Evolutionary conservation across 1,284 basidiomycete genomes (phyloP).

Genomic region (Psilocybe mexicana): DNA sequence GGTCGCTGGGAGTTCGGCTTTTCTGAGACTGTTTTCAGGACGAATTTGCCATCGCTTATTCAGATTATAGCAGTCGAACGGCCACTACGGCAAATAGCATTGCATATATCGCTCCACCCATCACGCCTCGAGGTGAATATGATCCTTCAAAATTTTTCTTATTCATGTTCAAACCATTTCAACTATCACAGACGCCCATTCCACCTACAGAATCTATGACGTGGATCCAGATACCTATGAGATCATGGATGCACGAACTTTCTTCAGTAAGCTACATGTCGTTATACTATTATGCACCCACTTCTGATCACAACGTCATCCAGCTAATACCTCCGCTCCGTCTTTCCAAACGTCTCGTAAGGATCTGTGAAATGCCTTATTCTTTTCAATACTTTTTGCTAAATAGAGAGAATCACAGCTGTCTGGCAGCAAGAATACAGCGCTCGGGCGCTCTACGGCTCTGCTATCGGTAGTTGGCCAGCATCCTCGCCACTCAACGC

Average conservation of each 20-base stretch:
- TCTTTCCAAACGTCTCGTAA: constrained; percentile 25
- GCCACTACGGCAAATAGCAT: constrained; percentile 52
- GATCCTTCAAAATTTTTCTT: constrained; percentile 33
- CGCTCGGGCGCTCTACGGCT: constrained; percentile 51
- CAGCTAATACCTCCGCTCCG: constrained; percentile 23
- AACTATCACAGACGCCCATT: constrained; percentile 25
- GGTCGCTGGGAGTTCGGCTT: constrained; percentile 19
- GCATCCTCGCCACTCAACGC: constrained; percentile 37
- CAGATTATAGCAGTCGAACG: constrained; percentile 48
- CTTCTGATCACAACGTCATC: background rate
- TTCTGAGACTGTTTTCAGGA: constrained; percentile 36
- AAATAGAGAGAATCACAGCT: constrained; percentile 31
- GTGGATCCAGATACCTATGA: constrained; percentile 38
- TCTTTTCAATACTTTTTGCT: background rate
- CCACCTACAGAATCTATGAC: constrained; percentile 36
- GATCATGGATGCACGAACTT: constrained; percentile 34
- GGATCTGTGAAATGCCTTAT: background rate
- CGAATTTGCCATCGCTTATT: constrained; percentile 60
- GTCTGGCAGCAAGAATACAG: constrained; percentile 59
- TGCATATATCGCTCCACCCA: constrained; percentile 51
- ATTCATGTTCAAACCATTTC: background rate
- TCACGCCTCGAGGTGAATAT: constrained; percentile 53
- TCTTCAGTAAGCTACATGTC: constrained; percentile 26
- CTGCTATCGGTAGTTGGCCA: constrained; percentile 37
- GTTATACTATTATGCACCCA: background rate